These are phyloP conservation scores for Mallotus repandus DNA, from an alignment of 441 rosid species.

Conservation along the genomic window DNA sequence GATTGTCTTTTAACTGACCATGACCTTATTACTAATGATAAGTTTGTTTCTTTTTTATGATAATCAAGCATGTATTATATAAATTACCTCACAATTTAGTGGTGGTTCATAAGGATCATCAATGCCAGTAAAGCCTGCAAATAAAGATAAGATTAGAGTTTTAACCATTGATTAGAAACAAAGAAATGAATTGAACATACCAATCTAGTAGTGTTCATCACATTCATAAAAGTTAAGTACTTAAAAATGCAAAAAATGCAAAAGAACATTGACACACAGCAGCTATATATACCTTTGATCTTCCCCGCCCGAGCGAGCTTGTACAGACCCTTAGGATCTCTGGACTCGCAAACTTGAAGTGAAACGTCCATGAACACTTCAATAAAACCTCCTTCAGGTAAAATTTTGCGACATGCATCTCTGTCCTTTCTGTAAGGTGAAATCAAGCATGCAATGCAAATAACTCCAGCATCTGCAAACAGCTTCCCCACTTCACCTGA, in stretches of 20 bases:
- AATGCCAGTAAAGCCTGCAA: conserved; percentile 85
- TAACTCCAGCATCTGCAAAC: conserved; percentile 82
- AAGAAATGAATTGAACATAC: neutral
- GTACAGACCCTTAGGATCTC: conserved; percentile 89
- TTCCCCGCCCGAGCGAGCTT: conserved; percentile 91
- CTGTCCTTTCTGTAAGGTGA: conserved; percentile 83
- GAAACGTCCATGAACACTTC: conserved; percentile 93
- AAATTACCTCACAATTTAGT: conserved; percentile 64
- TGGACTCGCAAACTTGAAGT: conserved; percentile 67
- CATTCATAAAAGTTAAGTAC: too few relatives aligned
- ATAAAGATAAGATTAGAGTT: neutral
- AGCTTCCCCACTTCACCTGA: conserved; percentile 86
- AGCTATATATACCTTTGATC: conserved; percentile 55
- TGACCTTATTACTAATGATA: too few relatives aligned
- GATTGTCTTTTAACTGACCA: too few relatives aligned
- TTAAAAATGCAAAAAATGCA: too few relatives aligned
- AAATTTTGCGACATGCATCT: conserved; percentile 71
- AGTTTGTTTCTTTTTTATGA: neutral
- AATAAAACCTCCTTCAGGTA: conserved; percentile 55
- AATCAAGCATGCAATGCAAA: conserved; percentile 88
- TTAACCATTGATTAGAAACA: neutral
- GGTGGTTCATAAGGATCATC: conserved; percentile 94
- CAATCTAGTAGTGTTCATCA: too few relatives aligned
- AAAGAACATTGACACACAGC: too few relatives aligned
- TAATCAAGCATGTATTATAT: neutral